A percentile compares a stretch with the other conserved stretches of the same genome.
phyloP scores from a whole-genome alignment of 1,284 basidiomycete species.

The Somion occarium region DNA sequence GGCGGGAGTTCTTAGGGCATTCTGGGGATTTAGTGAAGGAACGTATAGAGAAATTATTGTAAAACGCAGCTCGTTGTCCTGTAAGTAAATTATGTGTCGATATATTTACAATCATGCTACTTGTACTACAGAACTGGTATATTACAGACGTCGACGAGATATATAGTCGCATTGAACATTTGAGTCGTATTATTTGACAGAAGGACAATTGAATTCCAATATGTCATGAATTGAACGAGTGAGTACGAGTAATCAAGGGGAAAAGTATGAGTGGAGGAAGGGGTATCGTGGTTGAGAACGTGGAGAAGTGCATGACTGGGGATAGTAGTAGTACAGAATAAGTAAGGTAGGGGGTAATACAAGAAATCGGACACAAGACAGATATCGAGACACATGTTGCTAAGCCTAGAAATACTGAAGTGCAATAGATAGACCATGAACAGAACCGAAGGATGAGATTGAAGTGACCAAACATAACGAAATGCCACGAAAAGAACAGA shows the following conservation, averaged over 20 bases:
- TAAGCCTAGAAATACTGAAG: too few species aligned
- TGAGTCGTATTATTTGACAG: too few species aligned
- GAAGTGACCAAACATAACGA: too few species aligned
- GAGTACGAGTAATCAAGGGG: too few species aligned
- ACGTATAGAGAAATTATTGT: slow-evolving; percentile 21
- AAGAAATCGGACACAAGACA: background rate
- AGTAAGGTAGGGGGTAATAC: background rate
- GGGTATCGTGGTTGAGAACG: background rate
- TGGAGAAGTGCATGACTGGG: background rate
- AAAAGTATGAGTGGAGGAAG: background rate
- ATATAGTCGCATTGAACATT: too few species aligned
- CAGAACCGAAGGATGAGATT: too few species aligned
- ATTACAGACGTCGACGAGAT: background rate
- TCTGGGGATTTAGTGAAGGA: slow-evolving; percentile 18
- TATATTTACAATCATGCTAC: background rate
- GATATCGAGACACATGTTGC: too few species aligned
- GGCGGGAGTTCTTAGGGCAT: slow-evolving; percentile 22
- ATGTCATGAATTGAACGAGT: too few species aligned
- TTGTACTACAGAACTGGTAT: background rate
- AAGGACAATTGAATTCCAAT: too few species aligned
- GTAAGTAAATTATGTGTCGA: background rate
- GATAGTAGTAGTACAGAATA: background rate
- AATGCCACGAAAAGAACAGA: too few species aligned
- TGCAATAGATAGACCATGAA: too few species aligned
- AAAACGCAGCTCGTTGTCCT: background rate